Evolutionary conservation across 768 basidiomycete species (phyloP), one percentile per base, ranked within the genome.

Genomic region (Galerina marginata): DNA sequence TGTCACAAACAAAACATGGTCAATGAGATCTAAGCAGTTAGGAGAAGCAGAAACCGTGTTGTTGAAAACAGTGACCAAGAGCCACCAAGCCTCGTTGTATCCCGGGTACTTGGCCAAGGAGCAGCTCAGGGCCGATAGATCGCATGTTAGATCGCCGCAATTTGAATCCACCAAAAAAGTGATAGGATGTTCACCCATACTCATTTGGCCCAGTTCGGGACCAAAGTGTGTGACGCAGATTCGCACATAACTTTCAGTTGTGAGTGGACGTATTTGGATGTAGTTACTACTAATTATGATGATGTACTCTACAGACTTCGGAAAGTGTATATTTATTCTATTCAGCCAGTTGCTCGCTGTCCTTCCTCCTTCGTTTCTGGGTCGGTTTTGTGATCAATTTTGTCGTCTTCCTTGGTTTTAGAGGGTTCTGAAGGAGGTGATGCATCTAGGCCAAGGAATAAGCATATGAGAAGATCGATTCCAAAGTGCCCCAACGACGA

Each of bases 271-370:
- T 26, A 37, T 57, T 12, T 55, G 39, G 37, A 39, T 25, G 14
- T 50, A 55, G 5, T 45, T n/a, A 49, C 52, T 57, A 58, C 54
- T 64, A 62, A 61, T 44, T 61, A 47, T 25, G 50, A 52, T 46
- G 29, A 52, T 43, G 20, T 51, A 47, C 43, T 40, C 54, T 20
- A 26, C 37, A 25, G 16, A 39, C 39, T 14, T 23, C 40, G 20
- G 38, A 45, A 62, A 53, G 29, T 16, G 10, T 57, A 40, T 49
- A 46, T 44, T 15, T 33, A 59, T 56, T 62, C 58, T 59, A 60
- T 58, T 48, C 36, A 80, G 47, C 78, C 79, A 50, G 82, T 84
- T 58, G 85, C 84, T 71, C 79, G 83, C 76, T 80, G 85, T 67
- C 76, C 73, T 57, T 78, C 75, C 65, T 71, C 74, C 65, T 81